Percentiles rank a stretch among this genome's conserved stretches.
phyloP scores from a whole-genome alignment of 1,284 basidiomycete species.

The Salmacisia buchloeana region DNA sequence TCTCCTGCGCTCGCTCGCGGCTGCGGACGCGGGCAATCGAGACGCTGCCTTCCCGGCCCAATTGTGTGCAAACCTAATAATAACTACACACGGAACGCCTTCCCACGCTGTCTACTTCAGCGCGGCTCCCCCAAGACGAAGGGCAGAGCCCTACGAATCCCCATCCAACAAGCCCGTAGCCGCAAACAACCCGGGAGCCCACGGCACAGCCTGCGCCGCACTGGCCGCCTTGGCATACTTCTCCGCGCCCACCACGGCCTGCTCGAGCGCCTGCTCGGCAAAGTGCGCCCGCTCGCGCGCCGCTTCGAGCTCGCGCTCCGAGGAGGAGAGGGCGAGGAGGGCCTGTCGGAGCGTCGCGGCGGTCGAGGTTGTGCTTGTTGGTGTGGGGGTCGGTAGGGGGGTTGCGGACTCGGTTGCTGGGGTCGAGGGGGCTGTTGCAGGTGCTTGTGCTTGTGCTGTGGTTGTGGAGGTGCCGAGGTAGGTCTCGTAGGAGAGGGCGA shows the following conservation, averaged over 20 bases:
- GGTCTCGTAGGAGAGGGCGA: background rate
- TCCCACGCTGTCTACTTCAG: too few species aligned
- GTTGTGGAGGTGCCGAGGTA: background rate
- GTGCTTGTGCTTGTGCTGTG: background rate
- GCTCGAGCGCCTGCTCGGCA: background rate
- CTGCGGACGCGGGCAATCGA: too few species aligned
- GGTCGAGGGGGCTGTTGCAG: background rate
- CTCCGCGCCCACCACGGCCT: background rate
- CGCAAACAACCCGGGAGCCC: background rate
- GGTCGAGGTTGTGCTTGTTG: background rate
- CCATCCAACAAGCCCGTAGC: conserved; percentile 2
- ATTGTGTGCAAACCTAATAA: too few species aligned
- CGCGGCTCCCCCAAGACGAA: background rate
- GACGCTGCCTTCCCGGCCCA: too few species aligned
- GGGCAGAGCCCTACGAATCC: too few species aligned
- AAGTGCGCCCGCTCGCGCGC: background rate
- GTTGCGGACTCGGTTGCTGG: too few species aligned
- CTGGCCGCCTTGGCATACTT: background rate
- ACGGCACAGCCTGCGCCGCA: background rate
- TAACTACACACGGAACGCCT: too few species aligned
- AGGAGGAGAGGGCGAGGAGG: background rate
- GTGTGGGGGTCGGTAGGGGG: background rate
- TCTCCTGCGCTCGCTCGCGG: too few species aligned
- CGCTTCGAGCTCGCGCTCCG: background rate
- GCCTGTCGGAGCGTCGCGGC: background rate